A percentile compares a stretch with the other conserved stretches of the same genome.
phyloP scores from a whole-genome alignment of 2,329 filamentous ascomycete genomes.

The Ophiostoma ulmi region DNA sequence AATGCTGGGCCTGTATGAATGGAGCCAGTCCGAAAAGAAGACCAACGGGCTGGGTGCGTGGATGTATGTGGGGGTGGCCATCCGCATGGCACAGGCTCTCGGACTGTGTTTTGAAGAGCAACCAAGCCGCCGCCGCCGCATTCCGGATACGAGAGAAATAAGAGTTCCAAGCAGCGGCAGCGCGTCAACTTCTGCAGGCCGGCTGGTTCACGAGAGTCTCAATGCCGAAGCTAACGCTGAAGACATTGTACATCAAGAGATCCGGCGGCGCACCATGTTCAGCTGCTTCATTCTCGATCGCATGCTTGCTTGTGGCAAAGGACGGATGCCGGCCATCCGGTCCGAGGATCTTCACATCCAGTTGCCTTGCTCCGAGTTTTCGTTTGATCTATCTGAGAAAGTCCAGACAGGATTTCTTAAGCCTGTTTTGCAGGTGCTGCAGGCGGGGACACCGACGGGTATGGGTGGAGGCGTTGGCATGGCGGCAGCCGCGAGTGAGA shows the following conservation, averaged over 20 bases:
- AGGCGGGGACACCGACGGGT: not conserved
- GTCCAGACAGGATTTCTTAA: slow-evolving; percentile 49
- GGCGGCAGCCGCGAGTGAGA: not conserved
- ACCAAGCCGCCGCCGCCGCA: not conserved
- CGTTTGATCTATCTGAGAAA: slow-evolving; percentile 58
- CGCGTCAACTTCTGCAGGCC: not conserved
- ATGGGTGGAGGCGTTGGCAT: not conserved
- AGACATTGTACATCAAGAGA: slow-evolving; percentile 55
- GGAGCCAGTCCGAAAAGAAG: slow-evolving; percentile 54
- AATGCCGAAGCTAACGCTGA: slow-evolving; percentile 25
- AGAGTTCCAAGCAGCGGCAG: not conserved
- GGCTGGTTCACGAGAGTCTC: not conserved
- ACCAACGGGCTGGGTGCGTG: slow-evolving; percentile 56
- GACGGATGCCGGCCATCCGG: slow-evolving; percentile 55
- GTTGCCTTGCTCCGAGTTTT: slow-evolving; percentile 61
- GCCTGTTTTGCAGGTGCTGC: not conserved
- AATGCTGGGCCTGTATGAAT: slow-evolving; percentile 68
- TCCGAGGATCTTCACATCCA: slow-evolving; percentile 58
- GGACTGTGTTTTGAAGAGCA: slow-evolving; percentile 55
- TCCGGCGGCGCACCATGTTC: slow-evolving; percentile 65
- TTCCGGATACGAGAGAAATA: not conserved
- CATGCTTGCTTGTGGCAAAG: slow-evolving; percentile 60
- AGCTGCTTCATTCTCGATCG: slow-evolving; percentile 69
- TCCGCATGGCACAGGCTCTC: slow-evolving; percentile 58
- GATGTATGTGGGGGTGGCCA: slow-evolving; percentile 60